These are phyloP conservation scores for Acacia confusa DNA, from an alignment of 306 rosid species.

Conservation along the genomic window DNA sequence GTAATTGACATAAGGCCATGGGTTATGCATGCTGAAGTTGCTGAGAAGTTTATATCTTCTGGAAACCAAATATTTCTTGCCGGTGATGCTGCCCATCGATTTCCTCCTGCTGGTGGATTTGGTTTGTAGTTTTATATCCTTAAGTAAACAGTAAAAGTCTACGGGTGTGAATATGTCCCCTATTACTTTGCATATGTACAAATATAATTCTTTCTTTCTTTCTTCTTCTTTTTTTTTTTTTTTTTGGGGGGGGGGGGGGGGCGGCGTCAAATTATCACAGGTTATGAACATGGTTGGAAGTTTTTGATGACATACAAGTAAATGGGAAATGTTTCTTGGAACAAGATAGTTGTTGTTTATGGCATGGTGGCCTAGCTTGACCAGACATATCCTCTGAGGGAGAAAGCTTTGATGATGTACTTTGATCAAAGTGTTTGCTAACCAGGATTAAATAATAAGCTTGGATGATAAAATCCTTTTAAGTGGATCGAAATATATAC, in stretches of 20 bases:
- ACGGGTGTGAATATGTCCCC: conserved; percentile 9
- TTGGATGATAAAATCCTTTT: not conserved
- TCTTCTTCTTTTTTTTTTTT: too few species aligned
- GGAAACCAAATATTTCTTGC: conserved; percentile 71
- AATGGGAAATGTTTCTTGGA: not conserved
- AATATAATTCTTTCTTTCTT: too few species aligned
- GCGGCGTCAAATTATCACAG: not conserved
- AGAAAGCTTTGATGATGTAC: not conserved
- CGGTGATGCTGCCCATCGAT: conserved; percentile 96
- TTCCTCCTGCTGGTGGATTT: conserved; percentile 99
- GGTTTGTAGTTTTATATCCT: conserved; percentile 58
- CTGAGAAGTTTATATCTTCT: conserved; percentile 67
- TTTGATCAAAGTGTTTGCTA: not conserved
- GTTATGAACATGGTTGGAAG: conserved; percentile 15
- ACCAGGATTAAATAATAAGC: not conserved
- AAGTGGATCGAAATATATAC: conserved; percentile 1
- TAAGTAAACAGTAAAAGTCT: conserved; percentile 23
- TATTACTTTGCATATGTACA: conserved; percentile 16
- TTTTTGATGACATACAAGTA: not conserved
- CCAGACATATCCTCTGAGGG: not conserved
- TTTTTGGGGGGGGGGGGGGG: not conserved
- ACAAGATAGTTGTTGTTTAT: not conserved
- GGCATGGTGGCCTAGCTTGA: not conserved
- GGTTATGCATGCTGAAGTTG: conserved; percentile 99
- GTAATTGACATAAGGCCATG: conserved; percentile 88